phyloP scores from a whole-genome alignment of 495 filamentous ascomycete species.

The Neurospora sp. region DNA sequence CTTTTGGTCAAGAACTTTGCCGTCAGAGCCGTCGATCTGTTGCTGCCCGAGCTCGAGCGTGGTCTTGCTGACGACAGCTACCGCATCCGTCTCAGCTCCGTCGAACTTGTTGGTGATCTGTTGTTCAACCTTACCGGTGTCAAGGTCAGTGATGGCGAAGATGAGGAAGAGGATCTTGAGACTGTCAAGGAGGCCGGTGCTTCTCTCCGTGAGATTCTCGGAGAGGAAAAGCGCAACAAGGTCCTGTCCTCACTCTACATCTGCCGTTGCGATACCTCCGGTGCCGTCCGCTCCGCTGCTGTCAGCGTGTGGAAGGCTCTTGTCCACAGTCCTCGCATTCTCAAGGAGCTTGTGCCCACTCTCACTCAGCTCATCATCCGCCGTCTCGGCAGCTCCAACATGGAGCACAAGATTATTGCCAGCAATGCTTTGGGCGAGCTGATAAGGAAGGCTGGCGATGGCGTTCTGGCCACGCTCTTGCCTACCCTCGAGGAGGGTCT shows the following conservation, averaged over 20 bases:
- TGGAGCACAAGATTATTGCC: conserved; percentile 97
- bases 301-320: conserved; percentile 94
- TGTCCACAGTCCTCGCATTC: conserved; percentile 81
- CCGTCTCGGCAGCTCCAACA: conserved; percentile 85
- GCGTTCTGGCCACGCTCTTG: conserved; percentile 76
- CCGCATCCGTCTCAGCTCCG: conserved; percentile 93
- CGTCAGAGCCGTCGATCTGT: conserved; percentile 81
- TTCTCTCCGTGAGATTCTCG: conserved; percentile 84
- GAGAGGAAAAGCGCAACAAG: conserved; percentile 90
- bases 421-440: conserved; percentile 93
- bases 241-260: conserved; percentile 93
- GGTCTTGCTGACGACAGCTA: conserved; percentile 92
- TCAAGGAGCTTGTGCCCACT: conserved; percentile 91
- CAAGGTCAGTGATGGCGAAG: conserved; percentile 69
- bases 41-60: conserved; percentile 89
- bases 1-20: conserved; percentile 97
- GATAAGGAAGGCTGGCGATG: conserved; percentile 92
- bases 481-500: conserved; percentile 91
- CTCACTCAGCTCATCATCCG: conserved; percentile 91
- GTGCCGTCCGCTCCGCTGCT: conserved; percentile 80
- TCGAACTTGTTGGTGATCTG: conserved; percentile 92
- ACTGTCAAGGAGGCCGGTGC: conserved; percentile 74
- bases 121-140: conserved; percentile 98
- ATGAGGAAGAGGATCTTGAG: conserved; percentile 61
- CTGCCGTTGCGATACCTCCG: conserved; percentile 94